Evolutionary conservation across 768 basidiomycete species (phyloP).

Genomic region (Nidularia sp.): DNA sequence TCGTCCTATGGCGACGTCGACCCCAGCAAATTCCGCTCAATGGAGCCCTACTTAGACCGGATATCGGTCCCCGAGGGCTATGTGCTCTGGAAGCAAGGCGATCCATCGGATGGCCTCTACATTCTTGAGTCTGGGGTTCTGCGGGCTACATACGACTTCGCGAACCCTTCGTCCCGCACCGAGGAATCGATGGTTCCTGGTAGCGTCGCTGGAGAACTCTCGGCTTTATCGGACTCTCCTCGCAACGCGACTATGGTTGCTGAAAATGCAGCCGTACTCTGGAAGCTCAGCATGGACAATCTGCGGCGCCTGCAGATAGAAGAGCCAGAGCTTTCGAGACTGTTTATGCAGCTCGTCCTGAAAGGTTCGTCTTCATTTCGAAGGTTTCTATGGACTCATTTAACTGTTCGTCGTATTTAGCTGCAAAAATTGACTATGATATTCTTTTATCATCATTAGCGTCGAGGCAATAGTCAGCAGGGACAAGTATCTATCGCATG

Average conservation of each 20-base stretch:
- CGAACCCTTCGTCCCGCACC: conserved; percentile 58
- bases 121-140: conserved; percentile 86
- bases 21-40: conserved; percentile 51
- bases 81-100: conserved; percentile 76
- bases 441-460: conserved; percentile 49
- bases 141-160: conserved; percentile 78
- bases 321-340: conserved; percentile 58
- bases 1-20: conserved; percentile 64
- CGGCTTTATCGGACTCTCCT: conserved; percentile 71
- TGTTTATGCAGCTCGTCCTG: conserved; percentile 64
- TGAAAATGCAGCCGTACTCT: conserved; percentile 70
- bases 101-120: conserved; percentile 78
- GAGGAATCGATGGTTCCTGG: conserved; percentile 94
- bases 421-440: conserved; percentile 66
- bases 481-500: neutral
- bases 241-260: conserved; percentile 86
- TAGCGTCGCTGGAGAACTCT: conserved; percentile 88
- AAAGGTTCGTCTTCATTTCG: conserved; percentile 49
- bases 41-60: conserved; percentile 71
- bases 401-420: conserved; percentile 26
- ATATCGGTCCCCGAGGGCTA: conserved; percentile 50
- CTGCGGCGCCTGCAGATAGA: conserved; percentile 65
- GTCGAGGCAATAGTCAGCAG: conserved; percentile 17
- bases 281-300: conserved; percentile 66
- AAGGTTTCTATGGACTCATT: neutral